Base-by-base conservation (phyloP, 352 stramenopile genomes). In the Globisporangium canariense region DNA sequence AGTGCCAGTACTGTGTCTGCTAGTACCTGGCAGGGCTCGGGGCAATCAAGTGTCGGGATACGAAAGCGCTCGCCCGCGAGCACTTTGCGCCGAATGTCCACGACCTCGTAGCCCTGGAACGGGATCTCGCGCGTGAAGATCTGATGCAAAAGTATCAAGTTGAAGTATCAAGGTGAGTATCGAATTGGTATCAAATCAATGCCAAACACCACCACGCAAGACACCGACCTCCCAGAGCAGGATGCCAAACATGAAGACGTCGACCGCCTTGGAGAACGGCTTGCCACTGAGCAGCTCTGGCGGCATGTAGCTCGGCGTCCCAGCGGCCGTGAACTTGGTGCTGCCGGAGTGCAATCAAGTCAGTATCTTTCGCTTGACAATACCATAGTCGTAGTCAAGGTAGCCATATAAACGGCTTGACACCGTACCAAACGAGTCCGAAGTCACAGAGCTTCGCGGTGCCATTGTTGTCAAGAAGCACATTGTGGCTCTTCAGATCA, bases 241-340 rank as follows among this genome's bases (percentile, higher is more conserved):
- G 50, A 98, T 78, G 14, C 90, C 93, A 73, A 97, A 98, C 70
- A 96, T 96, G 73, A 94, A 98, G 20, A 97, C 89, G 65, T 98
- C 91, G 38, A 98, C 90, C 0, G 76, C 79, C 64, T 95, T 97
- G 30, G 83, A 96, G 64, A 97, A 98, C 0, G 87, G 73, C 7
- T 79, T 81, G 10, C 84, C 80, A 25, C 68, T 81, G 20, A 98
- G 71, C 2, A 98, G 77, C 69, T 98, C 90, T 11, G 87, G 85
- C 11, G 86, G 82, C 88, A 96, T 96, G 70, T 97, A 97, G 38
- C 81, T 82, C 2, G 91, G 90, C n/a, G 93, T 98, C 7, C 93
- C 91, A 16, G 90, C 91, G n/a, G 73, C 73, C 36, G 79, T 85
- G 41, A 86, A 69, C 28, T 84, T 92, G 20, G 88, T 97, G 32